Evolutionary conservation across 2,329 filamentous ascomycete species (phyloP).

Genomic region (Hypoxylon sp.): DNA sequence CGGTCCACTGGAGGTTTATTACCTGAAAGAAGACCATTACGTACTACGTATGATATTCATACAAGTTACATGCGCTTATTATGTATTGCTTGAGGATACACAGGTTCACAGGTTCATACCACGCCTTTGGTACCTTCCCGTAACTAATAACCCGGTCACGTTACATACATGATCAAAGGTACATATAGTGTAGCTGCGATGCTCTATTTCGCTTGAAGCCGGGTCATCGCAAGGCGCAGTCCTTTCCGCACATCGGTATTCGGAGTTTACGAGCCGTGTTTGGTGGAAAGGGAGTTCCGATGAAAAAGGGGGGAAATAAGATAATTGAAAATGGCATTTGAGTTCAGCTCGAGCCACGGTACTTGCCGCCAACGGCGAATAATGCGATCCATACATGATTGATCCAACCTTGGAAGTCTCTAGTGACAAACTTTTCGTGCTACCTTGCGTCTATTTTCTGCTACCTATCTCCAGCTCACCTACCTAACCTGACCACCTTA

Average conservation of each 20-base stretch:
- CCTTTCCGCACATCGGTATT: conserved; percentile 41
- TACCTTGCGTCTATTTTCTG: conserved; percentile 35
- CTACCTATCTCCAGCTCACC: neutral
- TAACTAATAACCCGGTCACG: conserved; percentile 34
- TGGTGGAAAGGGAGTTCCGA: conserved; percentile 19
- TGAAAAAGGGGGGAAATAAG: conserved; percentile 11
- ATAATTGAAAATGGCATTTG: neutral
- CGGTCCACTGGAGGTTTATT: conserved; percentile 17
- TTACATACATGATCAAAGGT: conserved; percentile 25
- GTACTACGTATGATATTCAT: conserved; percentile 22
- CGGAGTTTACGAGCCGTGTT: conserved; percentile 40
- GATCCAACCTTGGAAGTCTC: conserved; percentile 2
- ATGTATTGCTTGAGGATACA: neutral
- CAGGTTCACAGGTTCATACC: conserved; percentile 30
- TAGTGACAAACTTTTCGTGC: conserved; percentile 21
- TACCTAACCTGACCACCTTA: too few species aligned
- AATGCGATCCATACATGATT: conserved; percentile 10
- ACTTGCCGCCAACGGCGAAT: conserved; percentile 37
- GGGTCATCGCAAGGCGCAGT: conserved; percentile 22
- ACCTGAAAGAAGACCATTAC: conserved; percentile 25
- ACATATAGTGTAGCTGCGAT: neutral
- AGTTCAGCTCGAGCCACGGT: conserved; percentile 20
- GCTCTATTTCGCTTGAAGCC: conserved; percentile 19
- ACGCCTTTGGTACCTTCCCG: conserved; percentile 35
- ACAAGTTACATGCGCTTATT: conserved; percentile 22